Evolutionary conservation across 148 eudicot species (phyloP).

Genomic region (Nyssa sinensis): DNA sequence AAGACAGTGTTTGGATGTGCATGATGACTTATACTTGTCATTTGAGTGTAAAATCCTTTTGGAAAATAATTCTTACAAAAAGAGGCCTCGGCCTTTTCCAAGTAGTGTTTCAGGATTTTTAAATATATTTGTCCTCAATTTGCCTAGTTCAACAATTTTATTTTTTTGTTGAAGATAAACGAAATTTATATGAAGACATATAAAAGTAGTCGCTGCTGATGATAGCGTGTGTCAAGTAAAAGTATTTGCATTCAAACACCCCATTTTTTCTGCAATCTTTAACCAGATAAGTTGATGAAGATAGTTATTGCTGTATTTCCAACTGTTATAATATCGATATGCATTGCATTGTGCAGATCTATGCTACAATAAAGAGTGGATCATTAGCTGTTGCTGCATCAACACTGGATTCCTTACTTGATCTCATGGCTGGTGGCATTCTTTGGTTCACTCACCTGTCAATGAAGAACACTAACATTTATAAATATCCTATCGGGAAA

Average conservation of each 20-base stretch:
- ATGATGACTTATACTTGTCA: neutral
- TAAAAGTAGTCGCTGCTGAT: neutral
- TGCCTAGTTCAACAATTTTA: neutral
- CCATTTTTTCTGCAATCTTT: neutral
- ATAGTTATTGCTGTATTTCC: neutral
- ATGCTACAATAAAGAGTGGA: slow-evolving; percentile 75
- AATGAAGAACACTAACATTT: slow-evolving; percentile 78
- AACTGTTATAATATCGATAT: neutral
- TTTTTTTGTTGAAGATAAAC: too few species aligned
- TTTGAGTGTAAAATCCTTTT: too few species aligned
- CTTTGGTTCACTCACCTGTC: slow-evolving; percentile 95
- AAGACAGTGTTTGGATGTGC: neutral
- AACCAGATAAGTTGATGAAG: neutral
- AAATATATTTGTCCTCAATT: neutral
- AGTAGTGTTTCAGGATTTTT: too few species aligned
- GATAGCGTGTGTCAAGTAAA: neutral
- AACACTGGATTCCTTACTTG: slow-evolving; percentile 88
- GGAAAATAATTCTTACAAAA: too few species aligned
- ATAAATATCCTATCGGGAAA: slow-evolving; percentile 91
- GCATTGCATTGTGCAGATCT: slow-evolving; percentile 45
- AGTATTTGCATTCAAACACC: neutral
- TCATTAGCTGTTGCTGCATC: slow-evolving; percentile 97
- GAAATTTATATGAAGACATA: too few species aligned
- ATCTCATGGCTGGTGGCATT: slow-evolving; percentile 89
- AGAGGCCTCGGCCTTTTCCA: too few species aligned